Conservation (phyloP, 129 eudicot species). For the Scalesia atractyloides region DNA sequence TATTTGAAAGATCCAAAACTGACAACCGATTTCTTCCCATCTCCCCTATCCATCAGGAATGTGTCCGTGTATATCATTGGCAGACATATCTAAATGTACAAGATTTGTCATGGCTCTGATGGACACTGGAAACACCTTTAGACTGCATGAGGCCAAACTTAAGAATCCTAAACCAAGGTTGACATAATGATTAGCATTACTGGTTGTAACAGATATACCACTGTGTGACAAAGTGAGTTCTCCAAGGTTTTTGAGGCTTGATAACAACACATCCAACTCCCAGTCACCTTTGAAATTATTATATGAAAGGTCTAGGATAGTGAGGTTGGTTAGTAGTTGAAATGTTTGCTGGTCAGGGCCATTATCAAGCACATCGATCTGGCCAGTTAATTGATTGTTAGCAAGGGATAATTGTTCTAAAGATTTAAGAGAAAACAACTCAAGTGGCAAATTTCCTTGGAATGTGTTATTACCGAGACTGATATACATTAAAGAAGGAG, state of each 20-base stretch:
- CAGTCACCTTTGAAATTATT: slow-evolving; percentile 15
- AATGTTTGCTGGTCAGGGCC: background rate
- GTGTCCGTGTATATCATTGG: slow-evolving; percentile 10
- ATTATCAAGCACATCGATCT: background rate
- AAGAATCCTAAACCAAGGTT: background rate
- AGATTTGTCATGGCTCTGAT: background rate
- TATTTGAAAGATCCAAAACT: slow-evolving; percentile 27
- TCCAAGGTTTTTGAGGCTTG: background rate
- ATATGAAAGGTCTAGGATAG: background rate
- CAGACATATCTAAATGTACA: background rate
- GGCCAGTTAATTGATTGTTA: background rate
- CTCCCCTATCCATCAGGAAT: slow-evolving; percentile 18
- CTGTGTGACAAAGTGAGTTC: slow-evolving; percentile 19
- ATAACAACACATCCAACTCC: slow-evolving; percentile 1
- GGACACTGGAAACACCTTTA: slow-evolving; percentile 16
- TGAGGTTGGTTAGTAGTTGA: slow-evolving; percentile 23
- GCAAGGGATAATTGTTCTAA: background rate
- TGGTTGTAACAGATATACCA: background rate
- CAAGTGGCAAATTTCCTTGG: too few species aligned
- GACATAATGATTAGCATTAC: background rate
- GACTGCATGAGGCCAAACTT: background rate
- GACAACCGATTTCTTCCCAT: background rate
- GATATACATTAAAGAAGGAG: too few species aligned
- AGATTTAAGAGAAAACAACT: background rate
- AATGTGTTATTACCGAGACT: too few species aligned